A percentile compares a stretch with the other conserved stretches of the same genome.
Evolutionary conservation across 2,329 filamentous ascomycete species (phyloP).

Genomic region (Hymenoscyphus linearis): DNA sequence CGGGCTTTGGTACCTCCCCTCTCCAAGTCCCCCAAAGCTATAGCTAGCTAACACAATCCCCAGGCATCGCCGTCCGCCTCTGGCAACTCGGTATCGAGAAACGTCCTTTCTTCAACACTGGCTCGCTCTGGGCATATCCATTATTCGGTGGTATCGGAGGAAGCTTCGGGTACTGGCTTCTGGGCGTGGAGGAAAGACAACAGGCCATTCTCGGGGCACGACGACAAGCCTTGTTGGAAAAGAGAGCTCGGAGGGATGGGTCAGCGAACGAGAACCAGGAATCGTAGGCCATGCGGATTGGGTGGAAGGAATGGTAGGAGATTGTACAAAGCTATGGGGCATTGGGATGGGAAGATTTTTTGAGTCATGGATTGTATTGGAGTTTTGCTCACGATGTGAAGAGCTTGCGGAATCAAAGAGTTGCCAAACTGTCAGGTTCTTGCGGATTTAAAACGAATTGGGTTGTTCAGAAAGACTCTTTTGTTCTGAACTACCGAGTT

Average conservation of each 20-base stretch:
- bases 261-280: conserved; percentile 37
- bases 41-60: conserved; percentile 20
- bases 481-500: neutral
- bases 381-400: neutral
- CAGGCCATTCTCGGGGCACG: conserved; percentile 70
- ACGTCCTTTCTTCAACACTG: conserved; percentile 84
- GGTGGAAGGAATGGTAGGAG: neutral
- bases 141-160: conserved; percentile 80
- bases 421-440: neutral
- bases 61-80: conserved; percentile 84
- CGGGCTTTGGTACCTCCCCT: conserved; percentile 71
- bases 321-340: conserved; percentile 6
- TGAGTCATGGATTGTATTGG: neutral
- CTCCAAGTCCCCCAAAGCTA: conserved; percentile 14
- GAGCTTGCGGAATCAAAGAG: neutral
- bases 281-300: neutral
- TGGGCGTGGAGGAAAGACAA: conserved; percentile 83
- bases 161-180: conserved; percentile 95
- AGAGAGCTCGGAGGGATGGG: conserved; percentile 73
- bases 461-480: neutral
- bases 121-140: conserved; percentile 87
- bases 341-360: neutral
- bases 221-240: conserved; percentile 78
- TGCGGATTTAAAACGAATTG: neutral
- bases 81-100: conserved; percentile 99